These are phyloP conservation scores for Yamadazyma dushanensis DNA, from an alignment of 1,139 yeast species.

Conservation along the genomic window DNA sequence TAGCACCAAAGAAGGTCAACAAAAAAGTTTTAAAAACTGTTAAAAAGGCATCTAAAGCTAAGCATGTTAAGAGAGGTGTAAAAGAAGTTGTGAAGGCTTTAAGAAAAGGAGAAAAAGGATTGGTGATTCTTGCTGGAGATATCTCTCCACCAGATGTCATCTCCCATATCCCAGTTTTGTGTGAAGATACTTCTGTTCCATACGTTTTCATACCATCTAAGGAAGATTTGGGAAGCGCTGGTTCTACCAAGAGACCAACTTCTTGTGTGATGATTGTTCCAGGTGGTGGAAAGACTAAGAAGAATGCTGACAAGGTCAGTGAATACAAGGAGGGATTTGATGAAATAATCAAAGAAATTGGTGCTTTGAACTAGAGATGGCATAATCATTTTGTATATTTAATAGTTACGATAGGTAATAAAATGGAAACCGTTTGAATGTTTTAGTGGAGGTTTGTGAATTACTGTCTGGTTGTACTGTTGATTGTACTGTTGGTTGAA, in stretches of 20 bases:
- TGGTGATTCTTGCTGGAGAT: constrained; percentile 96
- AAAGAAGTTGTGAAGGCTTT: constrained; percentile 98
- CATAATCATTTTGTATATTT: constrained; percentile 8
- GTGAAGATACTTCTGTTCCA: constrained; percentile 93
- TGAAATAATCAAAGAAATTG: constrained; percentile 90
- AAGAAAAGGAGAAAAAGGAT: constrained; percentile 97
- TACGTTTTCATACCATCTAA: constrained; percentile 92
- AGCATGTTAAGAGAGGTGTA: constrained; percentile 98
- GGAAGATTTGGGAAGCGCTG: constrained; percentile 97
- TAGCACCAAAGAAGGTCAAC: constrained; percentile 94
- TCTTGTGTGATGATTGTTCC: constrained; percentile 98
- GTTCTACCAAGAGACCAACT: constrained; percentile 98
- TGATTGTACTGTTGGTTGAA: too few relatives aligned
- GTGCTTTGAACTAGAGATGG: constrained; percentile 26
- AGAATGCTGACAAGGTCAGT: constrained; percentile 74
- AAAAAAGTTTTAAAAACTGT: constrained; percentile 94
- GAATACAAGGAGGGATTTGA: constrained; percentile 93
- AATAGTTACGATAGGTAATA: constrained; percentile 8
- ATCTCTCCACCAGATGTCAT: constrained; percentile 97
- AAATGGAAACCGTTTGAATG: too few relatives aligned
- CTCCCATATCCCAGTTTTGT: constrained; percentile 94
- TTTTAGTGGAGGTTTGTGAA: too few relatives aligned
- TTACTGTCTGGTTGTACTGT: too few relatives aligned
- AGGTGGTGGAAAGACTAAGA: constrained; percentile 87
- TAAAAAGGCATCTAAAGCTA: constrained; percentile 95